A percentile compares a stretch with the other conserved stretches of the same genome.
These are phyloP conservation scores for Helminthosporium solani DNA, from an alignment of 2,329 filamentous ascomycete species.

Conservation along the genomic window DNA sequence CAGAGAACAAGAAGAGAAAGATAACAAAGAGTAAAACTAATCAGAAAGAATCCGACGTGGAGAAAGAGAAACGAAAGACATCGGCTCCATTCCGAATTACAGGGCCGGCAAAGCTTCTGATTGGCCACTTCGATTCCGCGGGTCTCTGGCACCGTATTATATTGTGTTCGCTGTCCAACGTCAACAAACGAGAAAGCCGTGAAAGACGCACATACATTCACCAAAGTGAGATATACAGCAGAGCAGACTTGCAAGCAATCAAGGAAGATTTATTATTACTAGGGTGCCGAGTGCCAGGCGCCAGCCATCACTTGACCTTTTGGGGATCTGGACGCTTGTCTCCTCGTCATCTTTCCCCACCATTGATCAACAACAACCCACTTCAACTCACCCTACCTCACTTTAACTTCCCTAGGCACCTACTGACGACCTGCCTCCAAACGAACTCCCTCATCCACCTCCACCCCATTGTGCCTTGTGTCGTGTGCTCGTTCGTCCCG, in stretches of 20 bases:
- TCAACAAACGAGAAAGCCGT: background rate
- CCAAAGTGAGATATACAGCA: too few species aligned
- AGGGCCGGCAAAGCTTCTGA: background rate
- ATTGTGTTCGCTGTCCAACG: too few species aligned
- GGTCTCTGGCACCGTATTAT: too few species aligned
- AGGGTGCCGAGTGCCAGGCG: slow-evolving; percentile 10
- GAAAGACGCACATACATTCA: background rate
- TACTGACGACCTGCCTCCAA: too few species aligned
- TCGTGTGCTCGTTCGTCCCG: too few species aligned
- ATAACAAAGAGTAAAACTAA: too few species aligned
- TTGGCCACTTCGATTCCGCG: background rate
- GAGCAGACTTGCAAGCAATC: background rate
- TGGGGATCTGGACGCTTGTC: slow-evolving; percentile 5
- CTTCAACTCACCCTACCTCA: background rate
- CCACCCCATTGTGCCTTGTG: too few species aligned
- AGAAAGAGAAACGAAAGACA: too few species aligned
- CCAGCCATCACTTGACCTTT: slow-evolving; percentile 3
- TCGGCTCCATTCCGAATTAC: background rate
- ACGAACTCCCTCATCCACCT: too few species aligned
- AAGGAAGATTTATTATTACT: background rate
- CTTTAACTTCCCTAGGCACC: background rate
- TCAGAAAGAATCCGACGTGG: too few species aligned
- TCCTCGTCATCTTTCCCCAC: slow-evolving; percentile 15
- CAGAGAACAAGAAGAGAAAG: too few species aligned
- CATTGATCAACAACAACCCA: too few species aligned